Percentiles rank a stretch among this genome's conserved stretches.
phyloP scores from a whole-genome alignment of 345 rosid genomes.

The Camelina neglecta region DNA sequence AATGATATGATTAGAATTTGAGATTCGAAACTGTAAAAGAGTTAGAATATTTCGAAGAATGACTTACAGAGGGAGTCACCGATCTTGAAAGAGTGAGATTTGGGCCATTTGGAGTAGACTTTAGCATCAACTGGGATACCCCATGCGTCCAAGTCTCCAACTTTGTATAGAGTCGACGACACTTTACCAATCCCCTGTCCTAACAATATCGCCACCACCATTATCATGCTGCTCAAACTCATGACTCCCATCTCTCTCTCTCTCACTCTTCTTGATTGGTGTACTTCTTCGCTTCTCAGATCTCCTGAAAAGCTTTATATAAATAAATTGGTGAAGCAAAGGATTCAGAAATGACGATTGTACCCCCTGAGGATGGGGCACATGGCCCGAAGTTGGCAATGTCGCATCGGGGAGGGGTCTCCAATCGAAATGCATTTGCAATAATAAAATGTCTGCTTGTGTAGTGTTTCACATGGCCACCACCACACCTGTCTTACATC shows the following conservation, averaged over 20 bases:
- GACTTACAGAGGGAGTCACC: constrained; percentile 85
- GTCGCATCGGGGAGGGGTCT: constrained; percentile 29
- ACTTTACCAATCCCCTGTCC: constrained; percentile 52
- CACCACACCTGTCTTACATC: constrained; percentile 11
- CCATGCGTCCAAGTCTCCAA: constrained; percentile 91
- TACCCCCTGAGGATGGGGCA: constrained; percentile 33
- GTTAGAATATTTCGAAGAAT: background rate
- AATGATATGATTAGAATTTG: background rate
- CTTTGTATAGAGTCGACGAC: constrained; percentile 58
- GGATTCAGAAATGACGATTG: constrained; percentile 15
- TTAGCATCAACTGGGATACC: constrained; percentile 72
- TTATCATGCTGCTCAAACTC: constrained; percentile 21
- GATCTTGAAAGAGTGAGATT: constrained; percentile 59
- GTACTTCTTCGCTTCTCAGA: constrained; percentile 23
- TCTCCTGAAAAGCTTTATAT: constrained; percentile 24
- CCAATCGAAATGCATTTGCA: constrained; percentile 6
- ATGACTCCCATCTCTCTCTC: constrained; percentile 37
- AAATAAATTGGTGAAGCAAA: constrained; percentile 17
- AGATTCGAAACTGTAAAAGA: background rate
- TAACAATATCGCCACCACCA: constrained; percentile 48
- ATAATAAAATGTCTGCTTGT: constrained; percentile 19
- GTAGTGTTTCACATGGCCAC: constrained; percentile 41
- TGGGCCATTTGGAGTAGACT: constrained; percentile 80
- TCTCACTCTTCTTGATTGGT: constrained; percentile 8
- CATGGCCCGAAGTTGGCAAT: constrained; percentile 41